Conservation (phyloP, 2,329 filamentous ascomycete species). For the Xylaria arbuscula region DNA sequence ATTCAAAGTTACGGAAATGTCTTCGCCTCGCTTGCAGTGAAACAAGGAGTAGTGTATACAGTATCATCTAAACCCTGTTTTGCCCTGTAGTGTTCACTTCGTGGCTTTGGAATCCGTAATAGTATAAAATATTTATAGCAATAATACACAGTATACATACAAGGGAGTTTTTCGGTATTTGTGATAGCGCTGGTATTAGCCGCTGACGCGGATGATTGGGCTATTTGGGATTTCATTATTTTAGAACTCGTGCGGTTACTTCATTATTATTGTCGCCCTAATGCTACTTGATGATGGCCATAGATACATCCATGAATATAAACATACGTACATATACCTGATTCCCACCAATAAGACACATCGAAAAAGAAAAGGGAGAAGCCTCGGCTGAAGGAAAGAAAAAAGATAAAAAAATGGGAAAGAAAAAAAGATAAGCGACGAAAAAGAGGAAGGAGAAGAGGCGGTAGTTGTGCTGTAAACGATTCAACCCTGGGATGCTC, state of each 20-base stretch:
- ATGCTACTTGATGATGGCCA: background rate
- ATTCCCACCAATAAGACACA: background rate
- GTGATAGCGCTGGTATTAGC: too few species aligned
- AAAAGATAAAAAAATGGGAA: background rate
- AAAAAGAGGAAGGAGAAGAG: background rate
- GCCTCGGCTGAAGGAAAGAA: background rate
- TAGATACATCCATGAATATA: background rate
- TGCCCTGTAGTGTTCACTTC: background rate
- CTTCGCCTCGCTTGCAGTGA: background rate
- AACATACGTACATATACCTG: background rate
- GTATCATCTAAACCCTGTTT: background rate
- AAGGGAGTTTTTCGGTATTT: too few species aligned
- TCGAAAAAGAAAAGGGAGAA: background rate
- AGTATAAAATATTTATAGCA: too few species aligned
- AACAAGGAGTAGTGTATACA: background rate
- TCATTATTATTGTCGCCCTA: background rate
- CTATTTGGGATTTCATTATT: too few species aligned
- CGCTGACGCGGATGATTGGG: too few species aligned
- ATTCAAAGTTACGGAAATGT: background rate
- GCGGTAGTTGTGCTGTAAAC: background rate
- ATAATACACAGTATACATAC: too few species aligned
- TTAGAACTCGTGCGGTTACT: background rate
- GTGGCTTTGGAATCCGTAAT: background rate
- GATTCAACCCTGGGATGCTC: background rate
- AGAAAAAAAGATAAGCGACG: background rate